Conservation (phyloP, 1,139 yeast species). For the Groenewaldozyma auringiensis region DNA sequence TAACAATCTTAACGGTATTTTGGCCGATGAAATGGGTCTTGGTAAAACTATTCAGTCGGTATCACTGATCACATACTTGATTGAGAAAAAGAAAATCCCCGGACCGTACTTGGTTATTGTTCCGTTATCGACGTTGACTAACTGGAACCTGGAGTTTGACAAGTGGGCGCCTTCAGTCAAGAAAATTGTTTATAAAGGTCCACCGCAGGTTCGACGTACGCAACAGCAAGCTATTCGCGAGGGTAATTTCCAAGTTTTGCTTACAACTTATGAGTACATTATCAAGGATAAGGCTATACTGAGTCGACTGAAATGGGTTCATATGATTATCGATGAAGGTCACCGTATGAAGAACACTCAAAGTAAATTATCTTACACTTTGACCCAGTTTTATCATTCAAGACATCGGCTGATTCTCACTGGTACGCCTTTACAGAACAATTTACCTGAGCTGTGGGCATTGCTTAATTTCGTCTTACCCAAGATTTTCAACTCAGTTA, state of each 20-base stretch:
- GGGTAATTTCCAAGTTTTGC: conserved; percentile 81
- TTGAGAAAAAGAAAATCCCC: conserved; percentile 54
- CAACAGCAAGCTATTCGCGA: conserved; percentile 60
- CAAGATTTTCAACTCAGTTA: conserved; percentile 94
- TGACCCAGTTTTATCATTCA: conserved; percentile 74
- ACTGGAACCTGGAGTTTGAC: conserved; percentile 95
- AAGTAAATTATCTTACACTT: conserved; percentile 77
- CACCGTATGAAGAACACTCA: conserved; percentile 95
- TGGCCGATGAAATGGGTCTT: conserved; percentile 92
- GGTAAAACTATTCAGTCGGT: conserved; percentile 86
- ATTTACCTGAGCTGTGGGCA: conserved; percentile 96
- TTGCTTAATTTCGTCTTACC: conserved; percentile 89
- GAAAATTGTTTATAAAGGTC: conserved; percentile 38
- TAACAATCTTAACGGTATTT: conserved; percentile 87
- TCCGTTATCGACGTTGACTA: conserved; percentile 88
- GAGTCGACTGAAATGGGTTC: conserved; percentile 77
- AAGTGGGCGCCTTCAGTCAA: conserved; percentile 70
- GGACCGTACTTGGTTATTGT: conserved; percentile 77
- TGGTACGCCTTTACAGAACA: conserved; percentile 96
- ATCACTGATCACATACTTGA: conserved; percentile 64
- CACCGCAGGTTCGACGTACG: conserved; percentile 78
- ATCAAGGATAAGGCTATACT: conserved; percentile 83
- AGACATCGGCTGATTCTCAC: conserved; percentile 84
- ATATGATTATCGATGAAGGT: conserved; percentile 98
- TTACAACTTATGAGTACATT: conserved; percentile 68